A percentile compares a stretch with the other conserved stretches of the same genome.
Evolutionary conservation across 164 flowering plant genomes (phyloP).

Genomic region (Warburgia ugandensis): DNA sequence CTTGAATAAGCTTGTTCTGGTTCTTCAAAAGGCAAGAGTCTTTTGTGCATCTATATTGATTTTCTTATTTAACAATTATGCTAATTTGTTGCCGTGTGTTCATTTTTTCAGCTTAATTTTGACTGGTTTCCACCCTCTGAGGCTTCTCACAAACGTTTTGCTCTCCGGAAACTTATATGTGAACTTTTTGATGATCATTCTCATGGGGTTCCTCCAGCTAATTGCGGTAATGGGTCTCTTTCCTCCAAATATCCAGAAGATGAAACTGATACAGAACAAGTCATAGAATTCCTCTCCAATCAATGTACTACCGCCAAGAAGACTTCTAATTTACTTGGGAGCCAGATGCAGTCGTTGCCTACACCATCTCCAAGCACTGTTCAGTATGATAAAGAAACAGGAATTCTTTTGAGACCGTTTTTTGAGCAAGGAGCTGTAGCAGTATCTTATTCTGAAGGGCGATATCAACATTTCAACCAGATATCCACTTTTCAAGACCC

Average conservation of each 20-base stretch:
- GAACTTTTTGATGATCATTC: constrained; percentile 37
- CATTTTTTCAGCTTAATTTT: constrained; percentile 46
- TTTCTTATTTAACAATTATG: not conserved
- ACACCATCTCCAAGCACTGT: constrained; percentile 26
- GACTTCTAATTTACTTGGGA: constrained; percentile 25
- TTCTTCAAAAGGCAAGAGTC: no score
- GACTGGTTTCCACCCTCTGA: constrained; percentile 87
- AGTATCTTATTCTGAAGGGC: constrained; percentile 32
- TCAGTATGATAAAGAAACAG: constrained; percentile 30
- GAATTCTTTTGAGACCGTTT: constrained; percentile 42
- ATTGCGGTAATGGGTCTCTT: constrained; percentile 19
- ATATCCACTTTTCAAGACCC: constrained; percentile 21
- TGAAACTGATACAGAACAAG: constrained; percentile 22
- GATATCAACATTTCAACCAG: constrained; percentile 29
- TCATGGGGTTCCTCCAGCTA: constrained; percentile 23
- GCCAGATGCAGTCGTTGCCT: constrained; percentile 37
- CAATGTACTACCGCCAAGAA: constrained; percentile 14
- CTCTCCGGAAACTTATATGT: constrained; percentile 53
- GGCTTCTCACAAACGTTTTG: constrained; percentile 70
- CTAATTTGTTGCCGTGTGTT: not conserved
- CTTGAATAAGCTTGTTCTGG: no score
- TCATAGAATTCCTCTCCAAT: constrained; percentile 29
- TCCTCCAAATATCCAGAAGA: constrained; percentile 16
- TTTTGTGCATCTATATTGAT: not conserved
- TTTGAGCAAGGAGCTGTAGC: constrained; percentile 32